These are phyloP conservation scores for Scopulariopsis brevicaulis DNA, from an alignment of 2,329 filamentous ascomycete genomes.

Conservation along the genomic window DNA sequence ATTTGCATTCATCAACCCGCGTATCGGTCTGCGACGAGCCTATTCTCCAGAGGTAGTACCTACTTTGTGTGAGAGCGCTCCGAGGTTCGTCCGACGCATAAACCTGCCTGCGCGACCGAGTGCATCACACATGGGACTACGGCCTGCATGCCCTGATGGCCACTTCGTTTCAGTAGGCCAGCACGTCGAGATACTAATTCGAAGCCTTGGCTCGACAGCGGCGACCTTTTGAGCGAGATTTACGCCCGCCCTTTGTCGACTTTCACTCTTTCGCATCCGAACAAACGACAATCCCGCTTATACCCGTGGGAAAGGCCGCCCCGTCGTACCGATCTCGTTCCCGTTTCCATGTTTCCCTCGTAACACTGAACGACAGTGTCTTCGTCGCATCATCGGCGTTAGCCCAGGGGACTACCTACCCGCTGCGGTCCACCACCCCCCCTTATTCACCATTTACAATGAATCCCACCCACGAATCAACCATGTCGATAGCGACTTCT, in stretches of 20 bases:
- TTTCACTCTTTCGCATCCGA: neutral
- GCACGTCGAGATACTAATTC: neutral
- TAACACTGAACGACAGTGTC: neutral
- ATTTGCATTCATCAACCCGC: neutral
- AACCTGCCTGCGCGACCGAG: constrained; percentile 2
- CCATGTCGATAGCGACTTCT: constrained; percentile 20
- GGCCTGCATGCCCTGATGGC: neutral
- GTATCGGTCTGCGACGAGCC: constrained; percentile 1
- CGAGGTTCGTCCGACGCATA: constrained; percentile 1
- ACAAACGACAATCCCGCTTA: neutral
- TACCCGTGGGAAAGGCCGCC: neutral
- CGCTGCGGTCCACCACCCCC: neutral
- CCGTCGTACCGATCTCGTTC: neutral
- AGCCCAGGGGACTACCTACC: neutral
- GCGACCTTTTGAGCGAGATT: neutral
- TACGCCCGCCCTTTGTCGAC: neutral
- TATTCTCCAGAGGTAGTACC: constrained; percentile 3
- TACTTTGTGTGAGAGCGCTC: neutral
- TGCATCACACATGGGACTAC: constrained; percentile 1
- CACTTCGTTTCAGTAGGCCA: constrained; percentile 1
- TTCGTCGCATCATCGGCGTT: neutral
- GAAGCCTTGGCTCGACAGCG: neutral
- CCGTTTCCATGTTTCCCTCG: neutral
- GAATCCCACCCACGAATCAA: constrained; percentile 6
- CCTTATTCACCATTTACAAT: neutral